Evolutionary conservation across 75 land plant genomes (phyloP), one percentile per base, ranked within the genome.

Genomic region (Chamaecyparis obtusa): DNA sequence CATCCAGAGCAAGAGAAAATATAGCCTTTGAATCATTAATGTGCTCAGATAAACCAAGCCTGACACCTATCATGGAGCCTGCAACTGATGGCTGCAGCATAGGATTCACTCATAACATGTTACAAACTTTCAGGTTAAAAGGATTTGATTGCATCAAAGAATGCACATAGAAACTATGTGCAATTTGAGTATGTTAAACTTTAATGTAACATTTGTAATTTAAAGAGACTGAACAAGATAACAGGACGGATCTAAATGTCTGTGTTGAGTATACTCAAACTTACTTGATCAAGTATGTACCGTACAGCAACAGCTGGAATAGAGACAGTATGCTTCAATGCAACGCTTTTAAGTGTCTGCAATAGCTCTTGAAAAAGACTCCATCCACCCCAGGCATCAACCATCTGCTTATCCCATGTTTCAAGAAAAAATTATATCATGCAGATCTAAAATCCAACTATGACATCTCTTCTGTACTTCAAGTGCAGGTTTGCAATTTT

Each of bases 381-480:
- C 99, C 99, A 98, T 67, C 97, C 96, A 69, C 99, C 99, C 99
- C 99, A 97, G 9, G 97, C 97, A 92, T 97, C 99, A 86, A 97
- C 96, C 99, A 97, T 97, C 95, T 96, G 89, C 32, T 55, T 33
- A 33, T 33, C 33, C 30, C 39, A 84, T 54, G 32, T 84, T 84
- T 32, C 39, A 54, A 49, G 49, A 49, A 49, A 49, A 39, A 32
- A 39, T 1, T 78, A 37, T 37, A 41, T 41, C 19, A 76, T 86
- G 84, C 39, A 76, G 19, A 35, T 5, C 27, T 84, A 79, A 76
- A 86, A n/a, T 17, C 14, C 86, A 86, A 24, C 13, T 37, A 27
- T 19, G n/a, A 21, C 5, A 78, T 19, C 1, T 78, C 44, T 78
- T 78, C 19, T 37, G 44, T 64, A 64, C 69, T 37, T 41, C 27